Percentiles rank a stretch among this genome's conserved stretches.
phyloP scores from a whole-genome alignment of 2,329 filamentous ascomycete species.

The Fusarium sp. region DNA sequence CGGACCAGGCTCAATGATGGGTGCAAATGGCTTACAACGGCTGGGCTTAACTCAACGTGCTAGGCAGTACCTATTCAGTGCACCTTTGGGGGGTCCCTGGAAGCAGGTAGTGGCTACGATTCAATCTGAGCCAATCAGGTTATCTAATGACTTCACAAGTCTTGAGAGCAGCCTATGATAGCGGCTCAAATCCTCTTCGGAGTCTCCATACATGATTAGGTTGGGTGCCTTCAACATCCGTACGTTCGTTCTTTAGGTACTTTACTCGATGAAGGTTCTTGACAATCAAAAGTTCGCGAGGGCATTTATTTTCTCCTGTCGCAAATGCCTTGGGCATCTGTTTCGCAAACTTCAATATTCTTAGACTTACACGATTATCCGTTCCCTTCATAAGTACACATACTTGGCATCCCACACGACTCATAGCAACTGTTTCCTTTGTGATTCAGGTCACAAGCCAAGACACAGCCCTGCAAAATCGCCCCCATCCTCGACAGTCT shows the following conservation, averaged over 20 bases:
- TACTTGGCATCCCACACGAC: constrained; percentile 3
- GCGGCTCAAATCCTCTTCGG: constrained; percentile 18
- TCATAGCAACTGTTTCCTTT: constrained; percentile 31
- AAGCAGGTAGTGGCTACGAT: constrained; percentile 9
- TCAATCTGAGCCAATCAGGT: constrained; percentile 28
- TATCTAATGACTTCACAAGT: constrained; percentile 34
- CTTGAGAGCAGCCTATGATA: constrained; percentile 38
- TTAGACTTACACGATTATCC: background rate
- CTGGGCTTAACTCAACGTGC: constrained; percentile 11
- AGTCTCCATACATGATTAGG: constrained; percentile 24
- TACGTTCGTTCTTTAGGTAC: background rate
- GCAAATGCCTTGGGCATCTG: background rate
- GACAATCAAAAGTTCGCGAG: constrained; percentile 31
- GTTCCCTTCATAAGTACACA: background rate
- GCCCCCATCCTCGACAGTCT: constrained; percentile 22
- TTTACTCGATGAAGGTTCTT: constrained; percentile 31
- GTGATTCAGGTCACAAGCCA: constrained; percentile 42
- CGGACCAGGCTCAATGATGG: constrained; percentile 8
- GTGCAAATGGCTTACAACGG: constrained; percentile 18
- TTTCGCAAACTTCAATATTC: background rate
- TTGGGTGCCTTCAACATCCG: constrained; percentile 22
- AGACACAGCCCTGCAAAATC: constrained; percentile 30
- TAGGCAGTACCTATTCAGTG: background rate
- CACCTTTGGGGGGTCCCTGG: background rate
- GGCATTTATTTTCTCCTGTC: constrained; percentile 19